These are phyloP conservation scores for Schizophyllum amplum DNA, from an alignment of 1,284 basidiomycete genomes.

Conservation along the genomic window DNA sequence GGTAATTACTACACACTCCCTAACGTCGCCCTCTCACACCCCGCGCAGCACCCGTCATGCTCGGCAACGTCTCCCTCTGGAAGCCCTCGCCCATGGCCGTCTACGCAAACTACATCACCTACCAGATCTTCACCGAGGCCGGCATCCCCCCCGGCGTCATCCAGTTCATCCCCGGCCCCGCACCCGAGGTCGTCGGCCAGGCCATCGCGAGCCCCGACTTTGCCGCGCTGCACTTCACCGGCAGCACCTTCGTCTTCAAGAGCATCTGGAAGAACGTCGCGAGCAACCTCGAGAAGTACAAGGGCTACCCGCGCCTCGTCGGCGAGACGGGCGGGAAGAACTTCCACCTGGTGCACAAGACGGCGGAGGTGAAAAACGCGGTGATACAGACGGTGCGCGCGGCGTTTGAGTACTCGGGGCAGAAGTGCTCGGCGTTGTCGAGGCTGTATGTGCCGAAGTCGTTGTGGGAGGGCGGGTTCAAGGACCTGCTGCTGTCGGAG, in stretches of 20 bases:
- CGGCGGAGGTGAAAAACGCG: conserved; percentile 83
- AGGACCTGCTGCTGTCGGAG: conserved; percentile 70
- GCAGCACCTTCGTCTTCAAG: conserved; percentile 91
- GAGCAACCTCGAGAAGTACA: conserved; percentile 80
- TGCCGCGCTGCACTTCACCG: conserved; percentile 93
- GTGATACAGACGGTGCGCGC: conserved; percentile 85
- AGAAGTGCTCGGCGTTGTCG: conserved; percentile 96
- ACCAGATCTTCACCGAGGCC: conserved; percentile 91
- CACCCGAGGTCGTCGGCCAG: conserved; percentile 76
- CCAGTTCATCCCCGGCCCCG: conserved; percentile 91
- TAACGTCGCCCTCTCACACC: conserved; percentile 1
- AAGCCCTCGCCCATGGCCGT: conserved; percentile 95
- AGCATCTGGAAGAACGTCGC: conserved; percentile 96
- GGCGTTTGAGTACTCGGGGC: conserved; percentile 94
- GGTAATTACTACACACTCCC: conserved; percentile 31
- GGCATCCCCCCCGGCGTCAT: conserved; percentile 93
- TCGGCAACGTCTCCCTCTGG: conserved; percentile 96
- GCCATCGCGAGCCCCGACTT: conserved; percentile 78
- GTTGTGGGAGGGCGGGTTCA: conserved; percentile 85
- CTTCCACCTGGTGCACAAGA: conserved; percentile 90
- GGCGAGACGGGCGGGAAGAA: conserved; percentile 98
- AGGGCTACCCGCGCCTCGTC: conserved; percentile 88
- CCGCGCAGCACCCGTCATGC: conserved; percentile 72
- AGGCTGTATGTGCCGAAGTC: conserved; percentile 86
- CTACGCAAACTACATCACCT: conserved; percentile 90